These are phyloP conservation scores for Zea mays DNA, from an alignment of 176 grass and related monocot species.

Conservation along the genomic window DNA sequence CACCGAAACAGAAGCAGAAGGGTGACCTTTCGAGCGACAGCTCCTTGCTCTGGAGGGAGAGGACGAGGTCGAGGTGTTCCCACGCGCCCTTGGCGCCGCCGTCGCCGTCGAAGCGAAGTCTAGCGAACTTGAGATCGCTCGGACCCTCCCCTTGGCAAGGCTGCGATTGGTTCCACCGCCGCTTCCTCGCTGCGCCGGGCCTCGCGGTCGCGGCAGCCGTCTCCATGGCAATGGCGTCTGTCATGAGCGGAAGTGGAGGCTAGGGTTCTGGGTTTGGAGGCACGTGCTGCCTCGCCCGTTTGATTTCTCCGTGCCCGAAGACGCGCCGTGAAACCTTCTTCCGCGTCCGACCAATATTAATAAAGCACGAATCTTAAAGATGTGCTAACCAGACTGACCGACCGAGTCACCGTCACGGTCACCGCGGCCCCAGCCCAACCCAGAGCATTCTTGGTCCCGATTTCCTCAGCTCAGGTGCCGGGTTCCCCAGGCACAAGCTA, in stretches of 20 bases:
- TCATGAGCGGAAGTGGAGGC: neutral
- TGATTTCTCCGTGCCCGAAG: neutral
- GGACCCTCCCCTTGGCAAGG: slow-evolving; percentile 1
- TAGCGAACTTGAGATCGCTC: neutral
- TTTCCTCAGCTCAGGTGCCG: neutral
- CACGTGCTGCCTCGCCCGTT: neutral
- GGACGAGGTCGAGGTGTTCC: slow-evolving; percentile 74
- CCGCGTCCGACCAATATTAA: too few relatives aligned
- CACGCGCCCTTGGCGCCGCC: slow-evolving; percentile 29
- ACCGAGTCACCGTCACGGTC: neutral
- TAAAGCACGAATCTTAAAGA: slow-evolving; percentile 41
- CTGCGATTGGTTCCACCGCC: slow-evolving; percentile 34
- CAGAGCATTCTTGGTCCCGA: neutral
- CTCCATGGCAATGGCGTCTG: slow-evolving; percentile 31
- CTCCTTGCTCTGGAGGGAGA: slow-evolving; percentile 81
- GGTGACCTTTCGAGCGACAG: slow-evolving; percentile 62
- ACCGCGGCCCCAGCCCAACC: neutral
- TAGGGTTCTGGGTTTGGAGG: slow-evolving; percentile 63
- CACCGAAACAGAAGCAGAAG: slow-evolving; percentile 5
- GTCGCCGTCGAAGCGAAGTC: slow-evolving; percentile 18
- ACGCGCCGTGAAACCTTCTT: neutral
- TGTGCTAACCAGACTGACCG: neutral
- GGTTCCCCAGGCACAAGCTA: neutral
- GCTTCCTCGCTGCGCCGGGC: slow-evolving; percentile 32
- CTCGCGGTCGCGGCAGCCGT: slow-evolving; percentile 16